Evolutionary conservation across 257 asterid species (phyloP).

Genomic region (Solanum megistacrolobum): DNA sequence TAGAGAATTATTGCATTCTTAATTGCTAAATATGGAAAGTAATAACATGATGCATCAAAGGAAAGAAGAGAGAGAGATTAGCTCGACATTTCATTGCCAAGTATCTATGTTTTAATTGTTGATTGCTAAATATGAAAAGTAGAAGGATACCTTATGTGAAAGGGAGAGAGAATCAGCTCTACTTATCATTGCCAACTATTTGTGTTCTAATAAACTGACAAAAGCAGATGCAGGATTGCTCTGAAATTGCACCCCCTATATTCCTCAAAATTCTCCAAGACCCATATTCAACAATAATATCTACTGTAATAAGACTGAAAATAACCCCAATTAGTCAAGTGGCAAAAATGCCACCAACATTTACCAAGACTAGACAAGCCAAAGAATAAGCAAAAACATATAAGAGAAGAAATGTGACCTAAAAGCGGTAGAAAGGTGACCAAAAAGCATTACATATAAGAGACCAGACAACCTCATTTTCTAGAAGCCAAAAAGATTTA

Average conservation of each 20-base stretch:
- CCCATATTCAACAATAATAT: background rate
- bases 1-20: too few relatives aligned
- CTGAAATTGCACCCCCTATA: background rate
- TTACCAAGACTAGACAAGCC: background rate
- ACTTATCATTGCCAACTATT: background rate
- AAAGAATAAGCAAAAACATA: background rate
- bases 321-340: background rate
- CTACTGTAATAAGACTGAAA: background rate
- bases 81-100: background rate
- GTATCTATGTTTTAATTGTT: background rate
- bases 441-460: background rate
- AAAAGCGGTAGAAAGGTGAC: background rate
- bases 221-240: background rate
- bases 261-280: background rate
- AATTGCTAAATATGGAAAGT: background rate
- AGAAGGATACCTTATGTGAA: background rate
- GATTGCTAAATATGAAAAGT: background rate
- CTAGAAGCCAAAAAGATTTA: background rate
- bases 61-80: background rate
- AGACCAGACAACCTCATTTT: background rate
- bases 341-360: background rate
- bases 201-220: background rate
- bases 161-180: background rate
- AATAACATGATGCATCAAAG: background rate
- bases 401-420: too few relatives aligned